Conservation (phyloP, 345 rosid species). For the Lenwebbia sp. region DNA sequence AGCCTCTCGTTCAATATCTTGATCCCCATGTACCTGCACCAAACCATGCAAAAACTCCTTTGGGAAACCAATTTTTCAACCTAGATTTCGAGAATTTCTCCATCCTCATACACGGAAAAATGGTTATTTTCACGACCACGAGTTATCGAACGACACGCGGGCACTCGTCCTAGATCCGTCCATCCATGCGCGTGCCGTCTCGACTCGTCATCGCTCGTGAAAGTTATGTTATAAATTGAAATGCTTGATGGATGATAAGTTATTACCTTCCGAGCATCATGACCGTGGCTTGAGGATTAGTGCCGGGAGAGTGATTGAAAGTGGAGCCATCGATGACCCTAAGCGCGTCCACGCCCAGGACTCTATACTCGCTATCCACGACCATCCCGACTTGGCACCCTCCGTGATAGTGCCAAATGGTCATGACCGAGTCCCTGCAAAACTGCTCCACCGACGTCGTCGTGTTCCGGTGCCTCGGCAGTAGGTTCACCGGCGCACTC, state of each 20-base stretch:
- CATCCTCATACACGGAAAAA: not conserved
- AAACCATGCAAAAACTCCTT: not conserved
- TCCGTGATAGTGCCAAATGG: conserved; percentile 94
- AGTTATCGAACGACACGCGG: not conserved
- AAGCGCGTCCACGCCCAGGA: conserved; percentile 43
- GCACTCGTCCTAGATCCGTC: not conserved
- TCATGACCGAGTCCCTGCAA: conserved; percentile 75
- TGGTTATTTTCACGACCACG: not conserved
- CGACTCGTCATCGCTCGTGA: not conserved
- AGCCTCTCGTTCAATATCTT: conserved; percentile 32
- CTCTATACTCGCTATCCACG: conserved; percentile 59
- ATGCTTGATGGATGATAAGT: not conserved
- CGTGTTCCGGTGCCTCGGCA: conserved; percentile 42
- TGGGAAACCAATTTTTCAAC: not conserved
- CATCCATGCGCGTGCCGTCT: not conserved
- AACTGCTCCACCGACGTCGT: conserved; percentile 53
- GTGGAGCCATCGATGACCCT: conserved; percentile 77
- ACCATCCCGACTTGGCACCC: conserved; percentile 79
- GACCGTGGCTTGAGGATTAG: conserved; percentile 94
- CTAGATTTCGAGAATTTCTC: not conserved
- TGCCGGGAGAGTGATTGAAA: conserved; percentile 62
- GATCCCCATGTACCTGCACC: conserved; percentile 54
- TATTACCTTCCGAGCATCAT: conserved; percentile 96
- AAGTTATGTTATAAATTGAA: not conserved
- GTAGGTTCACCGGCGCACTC: conserved; percentile 40